phyloP scores from a whole-genome alignment of 1,139 yeast species.

The Maudiozyma humilis region DNA sequence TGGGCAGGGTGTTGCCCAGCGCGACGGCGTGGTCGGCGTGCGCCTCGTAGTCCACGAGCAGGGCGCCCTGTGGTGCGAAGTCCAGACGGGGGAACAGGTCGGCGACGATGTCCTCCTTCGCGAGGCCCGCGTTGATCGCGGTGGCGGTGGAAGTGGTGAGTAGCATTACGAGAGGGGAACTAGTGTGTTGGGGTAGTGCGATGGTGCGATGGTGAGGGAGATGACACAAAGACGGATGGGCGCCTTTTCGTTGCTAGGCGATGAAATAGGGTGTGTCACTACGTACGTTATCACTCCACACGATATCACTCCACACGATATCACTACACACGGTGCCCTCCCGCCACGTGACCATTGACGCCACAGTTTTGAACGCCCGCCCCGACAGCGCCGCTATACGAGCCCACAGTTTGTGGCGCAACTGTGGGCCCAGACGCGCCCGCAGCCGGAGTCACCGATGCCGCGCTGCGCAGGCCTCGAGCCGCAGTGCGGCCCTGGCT shows the following conservation, averaged over 20 bases:
- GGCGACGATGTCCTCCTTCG: conserved; percentile 26
- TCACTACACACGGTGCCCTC: not conserved
- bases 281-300: not conserved
- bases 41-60: conserved; percentile 40
- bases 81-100: conserved; percentile 23
- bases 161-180: not conserved
- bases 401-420: not conserved
- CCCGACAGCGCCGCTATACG: not conserved
- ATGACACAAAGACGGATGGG: not conserved
- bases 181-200: not conserved
- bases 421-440: no score
- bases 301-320: not conserved
- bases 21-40: conserved; percentile 52
- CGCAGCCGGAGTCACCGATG: not conserved
- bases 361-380: not conserved
- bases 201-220: not conserved
- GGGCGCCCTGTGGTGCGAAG: conserved; percentile 27
- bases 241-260: not conserved
- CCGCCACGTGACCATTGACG: not conserved
- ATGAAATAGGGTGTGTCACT: not conserved
- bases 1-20: conserved; percentile 66
- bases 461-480: no score
- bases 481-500: no score
- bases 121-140: conserved; percentile 16
- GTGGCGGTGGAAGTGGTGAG: not conserved